A percentile compares a stretch with the other conserved stretches of the same genome.
Conservation (phyloP, 1,284 basidiomycete genomes). For the Bjerkandera adusta region DNA sequence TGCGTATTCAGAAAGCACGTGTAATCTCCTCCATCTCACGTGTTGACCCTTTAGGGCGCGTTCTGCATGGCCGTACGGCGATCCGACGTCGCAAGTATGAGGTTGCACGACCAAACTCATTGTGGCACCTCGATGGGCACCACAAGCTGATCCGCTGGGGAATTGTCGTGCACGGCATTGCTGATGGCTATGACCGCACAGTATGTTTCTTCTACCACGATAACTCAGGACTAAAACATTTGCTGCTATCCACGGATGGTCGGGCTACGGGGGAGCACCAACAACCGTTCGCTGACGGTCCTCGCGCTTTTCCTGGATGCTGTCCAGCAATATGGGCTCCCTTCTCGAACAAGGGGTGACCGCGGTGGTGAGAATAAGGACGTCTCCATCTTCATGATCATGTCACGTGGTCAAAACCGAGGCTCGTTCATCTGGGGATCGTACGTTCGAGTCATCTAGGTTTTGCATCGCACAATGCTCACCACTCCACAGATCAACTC, state of each 20-base stretch:
- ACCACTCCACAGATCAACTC: constrained; percentile 23
- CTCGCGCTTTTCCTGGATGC: constrained; percentile 29
- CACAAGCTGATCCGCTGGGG: constrained; percentile 51
- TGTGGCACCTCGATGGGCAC: constrained; percentile 51
- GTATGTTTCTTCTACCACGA: constrained; percentile 24
- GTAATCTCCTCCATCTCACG: constrained; percentile 14
- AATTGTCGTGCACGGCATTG: constrained; percentile 46
- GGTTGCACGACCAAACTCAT: constrained; percentile 33
- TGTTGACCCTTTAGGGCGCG: constrained; percentile 18
- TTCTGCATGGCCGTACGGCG: constrained; percentile 12
- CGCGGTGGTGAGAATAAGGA: constrained; percentile 28
- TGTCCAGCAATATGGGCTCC: constrained; percentile 19
- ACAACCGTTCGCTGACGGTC: constrained; percentile 40
- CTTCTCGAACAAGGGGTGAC: constrained; percentile 28
- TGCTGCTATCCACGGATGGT: constrained; percentile 25
- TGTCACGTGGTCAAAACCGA: constrained; percentile 19
- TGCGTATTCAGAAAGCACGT: constrained; percentile 16
- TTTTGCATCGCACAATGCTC: background rate
- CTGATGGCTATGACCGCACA: constrained; percentile 40
- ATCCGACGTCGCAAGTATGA: constrained; percentile 31
- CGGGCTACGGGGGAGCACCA: constrained; percentile 33
- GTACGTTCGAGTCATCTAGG: constrained; percentile 15
- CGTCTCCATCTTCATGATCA: constrained; percentile 24
- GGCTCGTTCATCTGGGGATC: constrained; percentile 32
- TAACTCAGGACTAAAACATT: background rate